Percentiles rank a stretch among this genome's conserved stretches.
Evolutionary conservation across 2,329 filamentous ascomycete species (phyloP).

Genomic region (Huntiella decipiens): DNA sequence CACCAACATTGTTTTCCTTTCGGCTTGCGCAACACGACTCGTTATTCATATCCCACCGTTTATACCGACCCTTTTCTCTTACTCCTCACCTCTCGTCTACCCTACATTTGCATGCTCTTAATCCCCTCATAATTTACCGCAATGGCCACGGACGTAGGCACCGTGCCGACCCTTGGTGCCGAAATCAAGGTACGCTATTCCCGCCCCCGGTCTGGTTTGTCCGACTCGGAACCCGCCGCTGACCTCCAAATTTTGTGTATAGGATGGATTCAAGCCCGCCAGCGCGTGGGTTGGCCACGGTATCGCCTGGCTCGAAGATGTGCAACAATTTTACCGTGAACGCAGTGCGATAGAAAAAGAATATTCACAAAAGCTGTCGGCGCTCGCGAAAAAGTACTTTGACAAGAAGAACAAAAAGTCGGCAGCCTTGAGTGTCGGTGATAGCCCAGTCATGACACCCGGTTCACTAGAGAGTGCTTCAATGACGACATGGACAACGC

Average conservation of each 20-base stretch:
- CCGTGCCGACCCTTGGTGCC: conserved; percentile 70
- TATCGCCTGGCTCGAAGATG: conserved; percentile 88
- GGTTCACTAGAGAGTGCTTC: conserved; percentile 91
- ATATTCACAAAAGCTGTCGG: conserved; percentile 73
- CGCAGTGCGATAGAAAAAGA: conserved; percentile 90
- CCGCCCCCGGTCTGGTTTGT: not conserved
- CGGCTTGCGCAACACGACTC: conserved; percentile 1
- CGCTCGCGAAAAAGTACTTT: conserved; percentile 86
- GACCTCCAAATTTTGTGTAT: conserved; percentile 8
- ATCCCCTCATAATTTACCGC: conserved; percentile 12
- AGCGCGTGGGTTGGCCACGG: conserved; percentile 81
- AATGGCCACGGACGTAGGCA: conserved; percentile 64
- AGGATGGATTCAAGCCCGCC: conserved; percentile 95
- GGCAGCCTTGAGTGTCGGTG: conserved; percentile 74
- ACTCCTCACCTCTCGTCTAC: conserved; percentile 1
- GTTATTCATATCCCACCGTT: conserved; percentile 2
- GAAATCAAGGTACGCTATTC: conserved; percentile 67
- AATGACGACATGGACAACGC: conserved; percentile 89
- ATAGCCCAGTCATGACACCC: conserved; percentile 80
- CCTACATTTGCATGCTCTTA: conserved; percentile 6
- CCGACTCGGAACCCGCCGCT: too few species aligned
- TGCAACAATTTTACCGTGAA: conserved; percentile 94
- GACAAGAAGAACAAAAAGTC: conserved; percentile 91
- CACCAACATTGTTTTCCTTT: too few species aligned
- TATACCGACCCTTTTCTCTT: conserved; percentile 4